A percentile compares a stretch with the other conserved stretches of the same genome.
Evolutionary conservation across 2,329 filamentous ascomycete species (phyloP).

Genomic region (Xylariaceae sp.): DNA sequence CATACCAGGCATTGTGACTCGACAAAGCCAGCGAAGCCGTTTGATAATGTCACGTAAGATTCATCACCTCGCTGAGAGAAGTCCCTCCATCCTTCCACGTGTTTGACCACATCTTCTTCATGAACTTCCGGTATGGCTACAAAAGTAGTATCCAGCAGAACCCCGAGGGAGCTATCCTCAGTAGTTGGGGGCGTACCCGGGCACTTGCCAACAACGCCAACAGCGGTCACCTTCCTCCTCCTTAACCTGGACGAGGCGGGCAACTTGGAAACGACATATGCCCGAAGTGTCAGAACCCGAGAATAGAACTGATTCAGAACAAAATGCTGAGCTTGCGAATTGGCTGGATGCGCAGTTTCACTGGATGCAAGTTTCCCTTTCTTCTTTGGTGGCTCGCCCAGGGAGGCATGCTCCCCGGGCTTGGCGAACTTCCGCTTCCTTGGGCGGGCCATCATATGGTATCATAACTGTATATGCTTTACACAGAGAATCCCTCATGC

Average conservation of each 20-base stretch:
- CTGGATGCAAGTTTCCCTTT: constrained; percentile 10
- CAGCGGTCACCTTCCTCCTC: constrained; percentile 49
- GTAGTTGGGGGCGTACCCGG: constrained; percentile 20
- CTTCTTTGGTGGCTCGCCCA: constrained; percentile 11
- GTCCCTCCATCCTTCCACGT: constrained; percentile 51
- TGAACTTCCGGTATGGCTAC: constrained; percentile 49
- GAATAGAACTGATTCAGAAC: constrained; percentile 67
- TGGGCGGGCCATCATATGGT: constrained; percentile 17
- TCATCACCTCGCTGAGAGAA: constrained; percentile 62
- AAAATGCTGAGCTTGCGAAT: constrained; percentile 44
- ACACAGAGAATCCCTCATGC: background rate
- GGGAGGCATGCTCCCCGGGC: constrained; percentile 6
- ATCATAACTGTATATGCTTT: constrained; percentile 5
- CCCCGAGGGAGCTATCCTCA: constrained; percentile 41
- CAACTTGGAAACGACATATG: constrained; percentile 64
- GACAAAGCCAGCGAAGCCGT: constrained; percentile 36
- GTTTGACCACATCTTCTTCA: constrained; percentile 29
- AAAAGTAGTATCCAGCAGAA: constrained; percentile 65
- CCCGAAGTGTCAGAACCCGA: constrained; percentile 61
- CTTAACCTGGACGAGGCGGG: constrained; percentile 62
- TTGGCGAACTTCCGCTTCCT: constrained; percentile 22
- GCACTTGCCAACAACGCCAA: constrained; percentile 31
- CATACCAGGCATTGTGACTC: constrained; percentile 63
- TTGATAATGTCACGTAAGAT: constrained; percentile 49
- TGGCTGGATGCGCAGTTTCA: background rate